Evolutionary conservation across 2,329 filamentous ascomycete species (phyloP), one percentile per base, ranked within the genome.

Genomic region (Penicillium sp.): DNA sequence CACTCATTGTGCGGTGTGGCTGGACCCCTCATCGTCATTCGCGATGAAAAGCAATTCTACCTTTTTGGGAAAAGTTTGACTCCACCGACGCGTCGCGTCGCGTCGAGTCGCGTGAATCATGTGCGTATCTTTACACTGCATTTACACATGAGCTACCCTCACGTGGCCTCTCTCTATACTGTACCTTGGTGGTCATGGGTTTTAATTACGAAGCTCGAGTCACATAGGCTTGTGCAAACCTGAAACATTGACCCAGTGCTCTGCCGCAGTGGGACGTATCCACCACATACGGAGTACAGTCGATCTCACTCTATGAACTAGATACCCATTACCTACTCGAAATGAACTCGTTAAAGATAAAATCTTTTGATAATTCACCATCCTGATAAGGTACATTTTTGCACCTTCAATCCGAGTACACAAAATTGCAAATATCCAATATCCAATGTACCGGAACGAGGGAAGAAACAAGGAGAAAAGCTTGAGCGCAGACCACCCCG

Each of bases 1-100:
- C 23, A 8, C 15, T 47, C 44, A 53, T 53, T 53, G 51, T 53
- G 51, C 51, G 51, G 51, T 53, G 48, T 10, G 23, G 20, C 35
- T 24, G 25, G 25, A 25, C 33, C 38, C 20, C 20, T 24, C n/a
- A 35, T 18, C 20, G 38, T 40, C 23, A 40, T 40, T 40, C 38
- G 38, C 12, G 37, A 25, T 37, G 13, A 6, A 37, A 20, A 20
- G 7, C 47, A 44, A 49, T 49, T 41, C 44, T 45, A 45, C 47
- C 20, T 23, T 32, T 44, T 49, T 28, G 4, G 42, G 42, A n/a
- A 33, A 44, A 12, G 28, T 12, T 25, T 23, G 28, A 44, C 33
- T 24, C 44, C 44, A 48, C 44, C 10, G 43, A 38, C 43, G 46
- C 47, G 47, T 41, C 33, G 45, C 39, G 42, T 43, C 42, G 42